Evolutionary conservation across 495 filamentous ascomycete species (phyloP), one percentile per base, ranked within the genome.

Genomic region (Penicillium lividum): DNA sequence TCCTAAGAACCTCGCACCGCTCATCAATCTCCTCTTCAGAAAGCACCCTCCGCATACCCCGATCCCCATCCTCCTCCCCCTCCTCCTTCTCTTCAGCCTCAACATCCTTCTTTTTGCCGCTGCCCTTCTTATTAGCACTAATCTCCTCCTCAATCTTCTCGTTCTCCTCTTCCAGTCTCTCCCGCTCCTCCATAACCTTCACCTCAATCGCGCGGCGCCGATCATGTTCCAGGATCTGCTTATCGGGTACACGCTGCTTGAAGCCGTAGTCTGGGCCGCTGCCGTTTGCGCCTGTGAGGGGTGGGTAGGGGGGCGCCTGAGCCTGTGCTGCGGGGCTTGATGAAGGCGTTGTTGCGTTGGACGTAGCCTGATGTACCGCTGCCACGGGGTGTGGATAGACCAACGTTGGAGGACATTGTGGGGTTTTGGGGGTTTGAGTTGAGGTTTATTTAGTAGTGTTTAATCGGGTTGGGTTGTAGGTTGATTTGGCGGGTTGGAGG

Each of bases 291-390:
- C 38, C 38, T 4, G 38, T n/a, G 38, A 73, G 51, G 5, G 77
- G 72, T n/a, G 81, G 81, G 66, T 86, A 86, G 0, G 84, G 84
- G 84, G 7, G 77, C 76, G 18, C 73, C 73, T 66, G 75, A 75
- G 45, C 76, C 76, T 27, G 68, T 68, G 63, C 78, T 79, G 76
- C 93, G 92, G 10, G 89, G 91, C 62, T 82, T 86, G 53, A 95
- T 84, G 77, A 94, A 86, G 7, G 95, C 93, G 57, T 87, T 82
- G 77, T 98, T 99, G 68, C 90, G 90, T 69, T 97, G 93, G 53
- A 99, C 92, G 77, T 97, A 98, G 68, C 95, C 95, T 4, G 91
- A 96, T 58, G 95, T 99, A 55, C 94, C 94, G 64, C 86, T 92
- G 56, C 95, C 95, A 60, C 95, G 89, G 6, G 95, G 95, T 22